Evolutionary conservation across 2,329 filamentous ascomycete genomes (phyloP), one percentile per base, ranked within the genome.

Genomic region (Epichloe uncinata): DNA sequence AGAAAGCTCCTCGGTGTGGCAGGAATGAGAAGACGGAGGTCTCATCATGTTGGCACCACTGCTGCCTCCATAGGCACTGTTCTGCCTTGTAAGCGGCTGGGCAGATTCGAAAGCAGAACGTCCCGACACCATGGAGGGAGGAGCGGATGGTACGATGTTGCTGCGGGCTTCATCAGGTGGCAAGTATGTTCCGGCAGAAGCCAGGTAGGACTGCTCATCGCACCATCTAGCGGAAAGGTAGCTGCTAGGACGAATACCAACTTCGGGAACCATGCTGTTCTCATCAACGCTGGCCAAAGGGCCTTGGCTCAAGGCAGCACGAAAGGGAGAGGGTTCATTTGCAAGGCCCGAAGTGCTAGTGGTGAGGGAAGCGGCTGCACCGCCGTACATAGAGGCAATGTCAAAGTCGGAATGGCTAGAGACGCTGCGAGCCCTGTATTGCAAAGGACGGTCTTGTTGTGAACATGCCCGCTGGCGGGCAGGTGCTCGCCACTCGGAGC

Each of bases 341-440:
- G 38, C 62, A 62, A 52, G 60, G 3, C 15, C 33, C 3, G 35
- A 18, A 30, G 12, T 13, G 22, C n/a, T 30, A 15, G 50, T 53
- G 22, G 49, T 52, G 26, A 61, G 50, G 13, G 60, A 57, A 3
- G 67, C 63, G 54, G 69, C 61, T n/a, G 42, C 37, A n/a, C 33
- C 37, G 7, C 43, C 42, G 22, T 49, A 46, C 12, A 33, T 18
- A 15, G 35, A 33, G 18, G 37, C 30, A 56, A 66, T 66, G 30
- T 65, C 55, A 38, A 61, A 58, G 26, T 68, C 65, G 9, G 70
- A 70, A 34, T 65, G 62, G 55, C 64, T 69, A 38, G 72, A 75
- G 13, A 62, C 60, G 49, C 64, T 68, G 50, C 73, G 70, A 56
- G 66, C 64, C 72, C 75, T 75, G 53, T 62, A 61, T 33, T 66